Conservation (phyloP, 768 basidiomycete genomes). For the Amanita polypyramis region DNA sequence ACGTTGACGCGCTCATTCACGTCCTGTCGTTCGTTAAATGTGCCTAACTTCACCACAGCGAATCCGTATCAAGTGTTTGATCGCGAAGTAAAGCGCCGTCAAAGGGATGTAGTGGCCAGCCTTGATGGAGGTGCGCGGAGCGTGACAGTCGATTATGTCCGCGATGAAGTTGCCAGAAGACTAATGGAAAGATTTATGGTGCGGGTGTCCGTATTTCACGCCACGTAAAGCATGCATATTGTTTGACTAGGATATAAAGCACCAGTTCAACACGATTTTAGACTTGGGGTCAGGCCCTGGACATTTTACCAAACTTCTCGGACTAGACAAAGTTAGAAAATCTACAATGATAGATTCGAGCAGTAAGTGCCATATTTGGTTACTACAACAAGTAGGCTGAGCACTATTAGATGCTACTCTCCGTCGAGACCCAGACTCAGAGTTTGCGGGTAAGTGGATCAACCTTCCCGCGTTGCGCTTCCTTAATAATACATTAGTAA, state of each 20-base stretch:
- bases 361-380: constrained; percentile 32
- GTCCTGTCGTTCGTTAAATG: constrained; percentile 32
- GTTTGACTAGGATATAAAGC: constrained; percentile 73
- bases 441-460: constrained; percentile 64
- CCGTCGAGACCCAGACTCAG: constrained; percentile 63
- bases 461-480: background rate
- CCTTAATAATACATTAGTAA: constrained; percentile 37
- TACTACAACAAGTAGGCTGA: background rate
- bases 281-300: constrained; percentile 91
- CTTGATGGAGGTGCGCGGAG: constrained; percentile 50
- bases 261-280: constrained; percentile 66
- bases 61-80: constrained; percentile 84
- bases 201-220: constrained; percentile 11
- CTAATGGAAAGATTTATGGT: constrained; percentile 89
- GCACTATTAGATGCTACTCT: constrained; percentile 47
- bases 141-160: constrained; percentile 81
- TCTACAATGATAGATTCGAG: constrained; percentile 83
- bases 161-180: constrained; percentile 82
- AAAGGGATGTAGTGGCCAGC: constrained; percentile 65
- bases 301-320: constrained; percentile 80
- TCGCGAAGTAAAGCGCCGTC: constrained; percentile 61
- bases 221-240: constrained; percentile 1
- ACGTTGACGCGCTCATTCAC: constrained; percentile 31
- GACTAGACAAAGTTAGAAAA: constrained; percentile 54
- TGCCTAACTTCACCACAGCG: constrained; percentile 33